Percentiles rank a stretch among this genome's conserved stretches.
phyloP scores from a whole-genome alignment of 345 rosid species.

The Mangifera indica region DNA sequence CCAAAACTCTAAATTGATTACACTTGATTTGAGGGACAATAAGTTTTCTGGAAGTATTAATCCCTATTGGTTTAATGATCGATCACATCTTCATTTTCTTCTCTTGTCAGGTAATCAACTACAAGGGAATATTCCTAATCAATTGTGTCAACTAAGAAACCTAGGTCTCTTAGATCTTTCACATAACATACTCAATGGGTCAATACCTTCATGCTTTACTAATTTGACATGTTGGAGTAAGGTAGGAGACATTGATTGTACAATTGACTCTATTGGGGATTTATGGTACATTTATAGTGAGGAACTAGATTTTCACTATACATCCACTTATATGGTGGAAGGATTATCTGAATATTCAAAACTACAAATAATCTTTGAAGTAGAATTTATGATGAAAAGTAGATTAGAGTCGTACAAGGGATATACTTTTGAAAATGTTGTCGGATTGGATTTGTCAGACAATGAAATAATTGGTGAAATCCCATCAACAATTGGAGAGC shows the following conservation, averaged over 20 bases:
- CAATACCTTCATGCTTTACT: constrained; percentile 13
- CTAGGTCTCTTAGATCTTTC: constrained; percentile 6
- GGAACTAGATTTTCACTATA: too few relatives aligned
- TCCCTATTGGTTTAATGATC: not conserved
- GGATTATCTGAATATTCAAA: too few relatives aligned
- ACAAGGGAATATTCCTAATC: not conserved
- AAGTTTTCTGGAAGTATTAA: not conserved
- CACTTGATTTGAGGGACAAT: not conserved
- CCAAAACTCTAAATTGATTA: not conserved
- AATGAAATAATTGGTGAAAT: constrained; percentile 25
- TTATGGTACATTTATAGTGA: too few relatives aligned
- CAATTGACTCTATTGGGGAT: too few relatives aligned
- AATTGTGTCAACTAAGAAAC: not conserved
- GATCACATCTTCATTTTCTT: not conserved
- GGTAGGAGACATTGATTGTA: too few relatives aligned
- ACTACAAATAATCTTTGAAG: not conserved
- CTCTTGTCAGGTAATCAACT: not conserved
- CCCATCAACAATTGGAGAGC: constrained; percentile 23
- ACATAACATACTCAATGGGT: not conserved
- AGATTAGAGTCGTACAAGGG: constrained; percentile 27
- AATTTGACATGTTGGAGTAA: not conserved
- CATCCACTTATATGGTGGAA: too few relatives aligned
- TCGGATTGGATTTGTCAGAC: constrained; percentile 28
- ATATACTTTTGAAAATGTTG: not conserved
- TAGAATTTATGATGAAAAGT: constrained; percentile 21